Conservation (phyloP, 78 protist species). For the Bigelowiella natans region DNA sequence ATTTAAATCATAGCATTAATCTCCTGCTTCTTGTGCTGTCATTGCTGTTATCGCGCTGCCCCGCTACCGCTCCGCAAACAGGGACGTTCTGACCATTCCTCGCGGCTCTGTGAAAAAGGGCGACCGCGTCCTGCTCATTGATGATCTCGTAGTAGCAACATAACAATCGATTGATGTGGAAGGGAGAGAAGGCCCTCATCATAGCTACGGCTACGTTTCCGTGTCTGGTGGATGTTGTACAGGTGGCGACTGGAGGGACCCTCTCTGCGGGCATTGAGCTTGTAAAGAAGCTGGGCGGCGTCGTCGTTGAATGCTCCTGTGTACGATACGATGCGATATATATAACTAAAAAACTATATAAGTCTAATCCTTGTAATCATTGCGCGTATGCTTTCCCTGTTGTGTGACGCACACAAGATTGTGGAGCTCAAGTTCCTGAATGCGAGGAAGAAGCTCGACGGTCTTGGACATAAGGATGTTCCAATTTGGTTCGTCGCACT, state of each 20-base stretch:
- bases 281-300: not conserved
- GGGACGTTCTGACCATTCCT: not conserved
- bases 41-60: too few relatives aligned
- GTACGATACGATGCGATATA: not conserved
- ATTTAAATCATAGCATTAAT: too few relatives aligned
- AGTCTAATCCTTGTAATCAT: not conserved
- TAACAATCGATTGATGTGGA: too few relatives aligned
- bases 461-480: not conserved
- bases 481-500: not conserved
- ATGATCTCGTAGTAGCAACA: not conserved
- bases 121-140: not conserved
- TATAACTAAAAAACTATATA: not conserved
- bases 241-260: not conserved
- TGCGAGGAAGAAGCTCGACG: not conserved
- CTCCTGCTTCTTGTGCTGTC: too few relatives aligned
- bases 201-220: too few relatives aligned
- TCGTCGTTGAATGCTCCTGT: not conserved
- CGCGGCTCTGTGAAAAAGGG: not conserved
- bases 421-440: not conserved
- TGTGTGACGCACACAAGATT: not conserved
- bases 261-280: not conserved
- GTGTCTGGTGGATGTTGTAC: too few relatives aligned
- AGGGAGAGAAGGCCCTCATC: too few relatives aligned
- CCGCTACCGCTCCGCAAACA: too few relatives aligned
- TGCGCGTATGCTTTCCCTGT: too few relatives aligned